Evolutionary conservation across 345 rosid species (phyloP).

Genomic region (Microthlaspi erraticum): DNA sequence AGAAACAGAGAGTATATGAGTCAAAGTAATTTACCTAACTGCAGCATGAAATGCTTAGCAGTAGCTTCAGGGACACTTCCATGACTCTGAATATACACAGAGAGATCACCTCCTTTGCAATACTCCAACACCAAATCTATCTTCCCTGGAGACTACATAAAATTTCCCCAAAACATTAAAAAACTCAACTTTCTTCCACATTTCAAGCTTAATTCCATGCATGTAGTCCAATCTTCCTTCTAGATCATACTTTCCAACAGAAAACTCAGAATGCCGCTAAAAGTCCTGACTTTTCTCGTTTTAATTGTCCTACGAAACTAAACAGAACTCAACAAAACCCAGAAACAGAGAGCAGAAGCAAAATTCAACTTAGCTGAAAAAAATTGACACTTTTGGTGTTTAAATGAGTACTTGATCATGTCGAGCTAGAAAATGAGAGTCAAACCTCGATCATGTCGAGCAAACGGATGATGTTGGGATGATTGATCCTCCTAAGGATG

Average conservation of each 20-base stretch:
- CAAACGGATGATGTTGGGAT: slow-evolving; percentile 86
- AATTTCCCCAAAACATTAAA: neutral
- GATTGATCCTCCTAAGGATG: slow-evolving; percentile 70
- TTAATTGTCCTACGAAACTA: no score
- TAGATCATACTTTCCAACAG: neutral
- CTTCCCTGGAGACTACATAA: slow-evolving; percentile 76
- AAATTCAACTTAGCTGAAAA: neutral
- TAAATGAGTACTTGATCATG: neutral
- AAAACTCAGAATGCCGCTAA: neutral
- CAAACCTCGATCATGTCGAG: slow-evolving; percentile 89
- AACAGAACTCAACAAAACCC: neutral
- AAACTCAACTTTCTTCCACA: neutral
- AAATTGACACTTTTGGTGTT: neutral
- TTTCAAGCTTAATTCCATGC: slow-evolving; percentile 1
- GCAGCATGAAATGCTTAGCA: slow-evolving; percentile 94
- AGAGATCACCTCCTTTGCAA: slow-evolving; percentile 94
- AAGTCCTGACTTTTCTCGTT: no score
- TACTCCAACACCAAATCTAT: slow-evolving; percentile 86
- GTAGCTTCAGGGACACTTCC: slow-evolving; percentile 77
- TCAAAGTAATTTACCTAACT: slow-evolving; percentile 64
- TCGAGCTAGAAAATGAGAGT: slow-evolving; percentile 8
- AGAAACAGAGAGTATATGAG: slow-evolving; percentile 1
- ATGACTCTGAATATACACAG: slow-evolving; percentile 73
- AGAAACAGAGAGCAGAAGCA: neutral
- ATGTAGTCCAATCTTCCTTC: neutral